Percentiles rank a stretch among this genome's conserved stretches.
These are phyloP conservation scores for Rhodotorula paludigena DNA, from an alignment of 768 basidiomycete genomes.

Conservation along the genomic window DNA sequence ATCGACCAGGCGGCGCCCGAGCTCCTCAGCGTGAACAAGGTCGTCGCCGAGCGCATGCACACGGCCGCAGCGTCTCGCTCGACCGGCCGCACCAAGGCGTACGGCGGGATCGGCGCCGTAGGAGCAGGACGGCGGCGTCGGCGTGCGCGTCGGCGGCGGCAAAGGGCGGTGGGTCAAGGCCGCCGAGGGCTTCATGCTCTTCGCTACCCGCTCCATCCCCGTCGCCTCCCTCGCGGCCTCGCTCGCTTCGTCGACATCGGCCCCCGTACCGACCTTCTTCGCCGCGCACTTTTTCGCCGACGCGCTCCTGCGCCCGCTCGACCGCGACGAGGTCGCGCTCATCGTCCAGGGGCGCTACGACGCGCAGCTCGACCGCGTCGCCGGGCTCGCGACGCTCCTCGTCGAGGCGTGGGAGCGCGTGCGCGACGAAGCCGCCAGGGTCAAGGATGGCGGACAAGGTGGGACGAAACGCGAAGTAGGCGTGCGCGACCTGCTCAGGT, in stretches of 20 bases:
- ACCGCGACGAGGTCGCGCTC: slow-evolving; percentile 60
- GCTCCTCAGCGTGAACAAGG: slow-evolving; percentile 78
- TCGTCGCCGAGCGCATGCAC: slow-evolving; percentile 63
- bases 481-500: slow-evolving; percentile 49
- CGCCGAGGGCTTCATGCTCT: slow-evolving; percentile 72
- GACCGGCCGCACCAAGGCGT: slow-evolving; percentile 32
- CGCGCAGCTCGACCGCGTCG: slow-evolving; percentile 54
- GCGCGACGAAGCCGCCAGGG: slow-evolving; percentile 48
- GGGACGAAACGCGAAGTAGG: slow-evolving; percentile 53
- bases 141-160: slow-evolving; percentile 62
- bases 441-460: slow-evolving; percentile 34
- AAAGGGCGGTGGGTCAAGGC: slow-evolving; percentile 66
- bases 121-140: slow-evolving; percentile 47
- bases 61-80: not conserved
- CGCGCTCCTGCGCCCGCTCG: slow-evolving; percentile 60
- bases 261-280: slow-evolving; percentile 66
- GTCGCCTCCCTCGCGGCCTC: slow-evolving; percentile 3
- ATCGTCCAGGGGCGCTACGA: slow-evolving; percentile 66
- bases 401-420: slow-evolving; percentile 68
- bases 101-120: slow-evolving; percentile 68
- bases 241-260: slow-evolving; percentile 11
- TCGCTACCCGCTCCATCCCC: slow-evolving; percentile 73
- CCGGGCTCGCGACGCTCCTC: slow-evolving; percentile 53
- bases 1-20: slow-evolving; percentile 88
- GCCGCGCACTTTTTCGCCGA: slow-evolving; percentile 80